These are phyloP conservation scores for Solanum acaule DNA, from an alignment of 257 asterid genomes.

Conservation along the genomic window DNA sequence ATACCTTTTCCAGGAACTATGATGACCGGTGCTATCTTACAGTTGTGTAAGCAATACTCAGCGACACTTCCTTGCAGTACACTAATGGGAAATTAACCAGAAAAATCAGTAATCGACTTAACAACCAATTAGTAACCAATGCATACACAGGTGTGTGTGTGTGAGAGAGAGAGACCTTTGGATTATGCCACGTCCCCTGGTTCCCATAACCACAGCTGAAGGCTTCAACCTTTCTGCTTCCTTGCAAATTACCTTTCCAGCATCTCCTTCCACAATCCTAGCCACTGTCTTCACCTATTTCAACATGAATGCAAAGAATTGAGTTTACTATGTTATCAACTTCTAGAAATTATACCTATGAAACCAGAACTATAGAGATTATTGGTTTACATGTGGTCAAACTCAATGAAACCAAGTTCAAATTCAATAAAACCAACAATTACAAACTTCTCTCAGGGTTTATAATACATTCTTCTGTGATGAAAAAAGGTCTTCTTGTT, in stretches of 20 bases:
- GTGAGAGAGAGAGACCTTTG: slow-evolving; percentile 33
- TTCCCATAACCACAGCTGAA: slow-evolving; percentile 86
- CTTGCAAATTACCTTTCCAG: slow-evolving; percentile 81
- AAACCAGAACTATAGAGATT: background rate
- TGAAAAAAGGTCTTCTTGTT: background rate
- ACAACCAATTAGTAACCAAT: background rate
- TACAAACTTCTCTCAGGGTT: background rate
- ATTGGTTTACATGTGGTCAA: background rate
- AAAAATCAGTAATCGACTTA: background rate
- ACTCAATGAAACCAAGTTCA: background rate
- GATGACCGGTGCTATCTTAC: slow-evolving; percentile 32
- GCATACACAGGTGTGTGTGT: background rate
- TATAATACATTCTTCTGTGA: background rate
- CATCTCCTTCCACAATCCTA: slow-evolving; percentile 94
- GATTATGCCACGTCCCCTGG: slow-evolving; percentile 73
- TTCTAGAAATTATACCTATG: background rate
- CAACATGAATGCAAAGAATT: background rate
- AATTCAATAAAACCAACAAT: background rate
- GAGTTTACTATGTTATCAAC: background rate
- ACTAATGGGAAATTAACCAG: slow-evolving; percentile 8
- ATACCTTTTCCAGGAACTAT: slow-evolving; percentile 34
- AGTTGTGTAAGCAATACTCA: slow-evolving; percentile 37
- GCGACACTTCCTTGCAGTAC: slow-evolving; percentile 36
- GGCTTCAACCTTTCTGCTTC: slow-evolving; percentile 91
- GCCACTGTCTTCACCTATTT: slow-evolving; percentile 63